Evolutionary conservation across 306 rosid genomes (phyloP).

Genomic region (Vachellia pachyceras): DNA sequence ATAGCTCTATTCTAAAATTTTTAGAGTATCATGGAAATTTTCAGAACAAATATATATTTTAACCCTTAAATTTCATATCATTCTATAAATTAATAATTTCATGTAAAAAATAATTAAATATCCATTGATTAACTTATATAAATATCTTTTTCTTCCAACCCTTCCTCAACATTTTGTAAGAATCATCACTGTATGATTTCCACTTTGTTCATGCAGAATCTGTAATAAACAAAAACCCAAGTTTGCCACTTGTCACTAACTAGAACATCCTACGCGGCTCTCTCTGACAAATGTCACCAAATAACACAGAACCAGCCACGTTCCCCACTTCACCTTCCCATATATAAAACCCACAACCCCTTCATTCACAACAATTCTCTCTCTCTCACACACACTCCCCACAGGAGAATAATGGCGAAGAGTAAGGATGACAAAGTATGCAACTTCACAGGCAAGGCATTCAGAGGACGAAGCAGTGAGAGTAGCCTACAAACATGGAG

Average conservation of each 20-base stretch:
- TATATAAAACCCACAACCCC: slow-evolving; percentile 21
- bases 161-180: not conserved
- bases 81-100: too few relatives aligned
- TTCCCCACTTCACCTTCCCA: not conserved
- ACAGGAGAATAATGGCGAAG: slow-evolving; percentile 50
- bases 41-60: too few relatives aligned
- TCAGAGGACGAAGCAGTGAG: slow-evolving; percentile 61
- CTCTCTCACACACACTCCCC: not conserved
- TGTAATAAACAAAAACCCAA: not conserved
- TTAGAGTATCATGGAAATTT: too few relatives aligned
- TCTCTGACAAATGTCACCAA: slow-evolving; percentile 39
- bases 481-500: slow-evolving; percentile 59
- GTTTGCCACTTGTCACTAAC: slow-evolving; percentile 29
- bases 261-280: not conserved
- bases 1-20: too few relatives aligned
- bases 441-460: slow-evolving; percentile 60
- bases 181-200: not conserved
- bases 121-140: too few relatives aligned
- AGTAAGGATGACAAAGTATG: slow-evolving; percentile 59
- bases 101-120: too few relatives aligned
- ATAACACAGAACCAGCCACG: slow-evolving; percentile 37
- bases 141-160: not conserved
- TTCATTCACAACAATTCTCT: not conserved
- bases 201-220: not conserved
- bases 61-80: too few relatives aligned